Evolutionary conservation across 2,329 filamentous ascomycete genomes (phyloP).

Genomic region (Colletotrichum graminicola): DNA sequence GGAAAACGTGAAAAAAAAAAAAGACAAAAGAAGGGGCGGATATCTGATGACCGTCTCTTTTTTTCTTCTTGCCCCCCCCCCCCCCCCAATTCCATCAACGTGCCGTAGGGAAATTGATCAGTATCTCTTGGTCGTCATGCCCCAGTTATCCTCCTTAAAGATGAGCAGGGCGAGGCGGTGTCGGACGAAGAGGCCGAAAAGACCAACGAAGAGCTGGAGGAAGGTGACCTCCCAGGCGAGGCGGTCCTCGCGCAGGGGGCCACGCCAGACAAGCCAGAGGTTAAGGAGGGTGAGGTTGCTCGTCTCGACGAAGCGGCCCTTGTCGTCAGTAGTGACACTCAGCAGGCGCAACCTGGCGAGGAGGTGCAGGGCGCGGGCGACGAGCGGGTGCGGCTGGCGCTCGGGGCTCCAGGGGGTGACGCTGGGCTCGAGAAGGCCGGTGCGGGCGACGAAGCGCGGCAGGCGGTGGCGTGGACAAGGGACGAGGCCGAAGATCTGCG

Average conservation of each 20-base stretch:
- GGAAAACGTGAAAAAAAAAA: neutral
- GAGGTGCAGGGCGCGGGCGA: slow-evolving; percentile 75
- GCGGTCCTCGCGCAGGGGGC: slow-evolving; percentile 87
- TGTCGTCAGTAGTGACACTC: slow-evolving; percentile 73
- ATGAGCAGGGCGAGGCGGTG: slow-evolving; percentile 89
- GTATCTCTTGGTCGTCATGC: slow-evolving; percentile 45
- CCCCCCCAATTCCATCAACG: neutral
- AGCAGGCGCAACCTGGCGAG: slow-evolving; percentile 74
- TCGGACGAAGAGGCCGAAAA: slow-evolving; percentile 86
- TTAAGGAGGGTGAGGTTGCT: slow-evolving; percentile 95
- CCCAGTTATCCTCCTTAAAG: slow-evolving; percentile 89
- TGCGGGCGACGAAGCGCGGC: slow-evolving; percentile 87
- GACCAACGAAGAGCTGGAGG: slow-evolving; percentile 81
- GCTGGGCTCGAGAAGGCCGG: slow-evolving; percentile 88
- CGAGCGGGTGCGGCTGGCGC: slow-evolving; percentile 74
- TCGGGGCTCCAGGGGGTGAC: slow-evolving; percentile 79
- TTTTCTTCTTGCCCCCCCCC: too few species aligned
- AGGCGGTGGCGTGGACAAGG: slow-evolving; percentile 94
- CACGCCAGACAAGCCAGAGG: slow-evolving; percentile 95
- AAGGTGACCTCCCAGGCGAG: slow-evolving; percentile 82
- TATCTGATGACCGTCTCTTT: neutral
- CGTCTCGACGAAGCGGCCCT: slow-evolving; percentile 80
- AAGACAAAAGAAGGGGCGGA: neutral
- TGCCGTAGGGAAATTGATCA: slow-evolving; percentile 6
- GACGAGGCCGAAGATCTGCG: slow-evolving; percentile 90